phyloP scores from a whole-genome alignment of 1,139 yeast species.

The Yamadazyma trypodendri region DNA sequence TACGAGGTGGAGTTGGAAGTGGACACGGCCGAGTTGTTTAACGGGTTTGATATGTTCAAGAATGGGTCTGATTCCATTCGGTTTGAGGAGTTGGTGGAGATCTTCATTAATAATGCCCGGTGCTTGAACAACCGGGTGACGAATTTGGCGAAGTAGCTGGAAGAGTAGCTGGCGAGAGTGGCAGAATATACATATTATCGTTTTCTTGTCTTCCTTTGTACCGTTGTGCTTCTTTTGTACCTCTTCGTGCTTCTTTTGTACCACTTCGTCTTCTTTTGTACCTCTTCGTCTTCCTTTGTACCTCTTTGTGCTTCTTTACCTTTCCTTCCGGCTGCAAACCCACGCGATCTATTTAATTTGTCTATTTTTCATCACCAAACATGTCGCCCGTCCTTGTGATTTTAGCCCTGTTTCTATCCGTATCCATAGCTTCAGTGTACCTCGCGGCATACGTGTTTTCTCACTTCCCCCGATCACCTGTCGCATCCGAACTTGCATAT shows the following conservation, averaged over 20 bases:
- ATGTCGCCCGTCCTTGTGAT: not conserved
- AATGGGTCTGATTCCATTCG: slow-evolving; percentile 56
- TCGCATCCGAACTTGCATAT: slow-evolving; percentile 51
- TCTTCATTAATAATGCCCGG: slow-evolving; percentile 71
- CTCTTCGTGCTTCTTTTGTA: too few species aligned
- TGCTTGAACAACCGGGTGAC: slow-evolving; percentile 46
- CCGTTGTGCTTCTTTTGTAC: too few species aligned
- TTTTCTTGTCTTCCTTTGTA: too few species aligned
- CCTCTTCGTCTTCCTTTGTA: too few species aligned
- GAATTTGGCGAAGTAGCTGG: slow-evolving; percentile 34
- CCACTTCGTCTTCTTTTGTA: too few species aligned
- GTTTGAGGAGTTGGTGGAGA: slow-evolving; percentile 69
- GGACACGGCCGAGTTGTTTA: slow-evolving; percentile 60
- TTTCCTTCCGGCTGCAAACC: slow-evolving; percentile 1
- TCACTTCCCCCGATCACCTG: slow-evolving; percentile 62
- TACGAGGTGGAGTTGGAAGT: slow-evolving; percentile 73
- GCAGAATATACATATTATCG: not conserved
- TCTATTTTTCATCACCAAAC: not conserved
- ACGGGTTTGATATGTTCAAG: slow-evolving; percentile 55
- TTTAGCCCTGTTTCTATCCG: slow-evolving; percentile 3
- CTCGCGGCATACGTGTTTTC: slow-evolving; percentile 48
- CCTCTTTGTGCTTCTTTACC: too few species aligned
- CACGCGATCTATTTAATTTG: not conserved
- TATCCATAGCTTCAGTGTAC: slow-evolving; percentile 32
- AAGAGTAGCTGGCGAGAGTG: too few species aligned